These are phyloP conservation scores for Lunularia cruciata DNA, from an alignment of 225 moss, liverwort and hornwort genomes.

Conservation along the genomic window DNA sequence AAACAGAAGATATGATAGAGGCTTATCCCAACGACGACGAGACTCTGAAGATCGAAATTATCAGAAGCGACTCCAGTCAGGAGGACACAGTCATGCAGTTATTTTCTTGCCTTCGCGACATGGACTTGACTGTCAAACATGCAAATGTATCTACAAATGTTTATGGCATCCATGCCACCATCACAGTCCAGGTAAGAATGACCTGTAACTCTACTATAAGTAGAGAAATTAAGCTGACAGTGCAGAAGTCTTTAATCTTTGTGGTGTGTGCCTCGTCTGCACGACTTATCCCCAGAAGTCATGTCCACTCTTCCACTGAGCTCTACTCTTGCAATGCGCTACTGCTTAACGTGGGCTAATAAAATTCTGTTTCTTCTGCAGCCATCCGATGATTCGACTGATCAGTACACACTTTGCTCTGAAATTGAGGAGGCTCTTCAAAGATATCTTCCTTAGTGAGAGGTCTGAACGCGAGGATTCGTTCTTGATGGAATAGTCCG, in stretches of 20 bases:
- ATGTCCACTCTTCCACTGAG: too few species aligned
- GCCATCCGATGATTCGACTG: not conserved
- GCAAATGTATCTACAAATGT: constrained; percentile 6
- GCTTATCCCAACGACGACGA: not conserved
- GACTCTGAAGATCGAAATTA: constrained; percentile 3
- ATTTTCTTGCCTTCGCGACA: constrained; percentile 9
- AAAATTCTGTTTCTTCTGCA: not conserved
- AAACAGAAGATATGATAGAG: not conserved
- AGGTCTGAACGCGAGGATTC: too few species aligned
- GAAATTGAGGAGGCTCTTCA: constrained; percentile 8
- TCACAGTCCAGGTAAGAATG: constrained; percentile 2
- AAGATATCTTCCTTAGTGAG: constrained; percentile 5
- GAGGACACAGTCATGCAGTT: constrained; percentile 10
- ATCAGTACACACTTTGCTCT: constrained; percentile 3
- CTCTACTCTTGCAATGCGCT: too few species aligned
- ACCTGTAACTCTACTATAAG: too few species aligned
- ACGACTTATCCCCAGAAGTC: too few species aligned
- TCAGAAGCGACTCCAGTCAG: constrained; percentile 6
- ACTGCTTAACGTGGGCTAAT: too few species aligned
- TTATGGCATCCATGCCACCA: not conserved
- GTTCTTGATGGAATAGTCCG: too few species aligned
- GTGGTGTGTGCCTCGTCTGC: too few species aligned
- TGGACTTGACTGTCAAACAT: constrained; percentile 4
- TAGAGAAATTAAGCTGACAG: too few species aligned
- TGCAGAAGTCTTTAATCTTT: too few species aligned